Base-by-base conservation (phyloP, 208 protist genomes). In the Phytomonas francai region DNA sequence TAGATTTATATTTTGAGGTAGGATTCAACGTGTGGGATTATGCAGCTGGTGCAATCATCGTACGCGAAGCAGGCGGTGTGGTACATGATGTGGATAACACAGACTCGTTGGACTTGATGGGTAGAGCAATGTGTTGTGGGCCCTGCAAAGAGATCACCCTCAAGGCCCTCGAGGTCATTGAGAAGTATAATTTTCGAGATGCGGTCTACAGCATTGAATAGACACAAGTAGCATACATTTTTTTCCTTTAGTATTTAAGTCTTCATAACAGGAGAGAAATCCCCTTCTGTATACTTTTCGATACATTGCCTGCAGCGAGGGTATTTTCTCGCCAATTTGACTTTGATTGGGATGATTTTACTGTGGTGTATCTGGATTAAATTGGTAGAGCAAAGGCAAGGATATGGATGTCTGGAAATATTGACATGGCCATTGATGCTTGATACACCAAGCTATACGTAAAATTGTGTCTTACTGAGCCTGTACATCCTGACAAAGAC, bases 51-150 rank as follows among this genome's bases (percentile, higher is more conserved):
- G 78, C 83, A 9, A 81, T 95, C 32, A 94, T 97, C 67, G 78
- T 97, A 19, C 77, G 80, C 8, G 89, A 97, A 73, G 92, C 92
- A 0, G 92, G 92, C 49, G 92, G 91, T 19, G 81, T 95, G 6
- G 85, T 95, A n/a, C 87, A 93, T 65, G 81, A 90, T 75, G 80
- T 92, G 28, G 84, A 95, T 19, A 72, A 83, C 65, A 76, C 63
- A 8, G 78, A 95, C 0, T 67, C 67, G 19, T 81, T 88, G 22
- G 80, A 89, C 69, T 65, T 95, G 8, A 80, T 72, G 59, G 73
- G 79, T 7, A 71, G 71, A n/a, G 75, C 71, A 9, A 77, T 95
- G 65, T 91, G 84, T 67, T 95, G 89, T 65, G 89, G 85, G 27
- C 81, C 77, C 65, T 78, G 70, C 0, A 61, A 74, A 49, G 81